Evolutionary conservation across 495 filamentous ascomycete genomes (phyloP).

Genomic region (Elaphomyces granulatus): DNA sequence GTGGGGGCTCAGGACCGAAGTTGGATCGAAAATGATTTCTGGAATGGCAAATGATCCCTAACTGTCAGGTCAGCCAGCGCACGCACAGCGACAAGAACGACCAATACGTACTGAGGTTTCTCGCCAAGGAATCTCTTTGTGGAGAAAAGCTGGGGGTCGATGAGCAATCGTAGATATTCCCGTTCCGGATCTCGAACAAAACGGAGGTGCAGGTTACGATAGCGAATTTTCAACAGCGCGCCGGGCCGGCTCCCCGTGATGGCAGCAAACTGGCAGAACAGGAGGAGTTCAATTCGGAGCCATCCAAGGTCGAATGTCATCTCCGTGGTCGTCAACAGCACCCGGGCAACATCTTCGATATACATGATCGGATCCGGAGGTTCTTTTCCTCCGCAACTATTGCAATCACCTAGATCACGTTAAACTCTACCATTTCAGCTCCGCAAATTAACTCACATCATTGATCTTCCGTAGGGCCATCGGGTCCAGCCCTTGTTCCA

Average conservation of each 20-base stretch:
- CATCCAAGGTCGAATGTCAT: constrained; percentile 19
- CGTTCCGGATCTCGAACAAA: constrained; percentile 21
- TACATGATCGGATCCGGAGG: constrained; percentile 18
- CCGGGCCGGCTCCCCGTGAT: constrained; percentile 20
- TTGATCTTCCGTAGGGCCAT: too few relatives aligned
- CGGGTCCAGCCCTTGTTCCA: constrained; percentile 4
- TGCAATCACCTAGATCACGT: not conserved
- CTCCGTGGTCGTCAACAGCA: constrained; percentile 20
- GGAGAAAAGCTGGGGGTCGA: constrained; percentile 19
- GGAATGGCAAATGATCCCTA: constrained; percentile 16
- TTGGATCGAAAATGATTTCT: constrained; percentile 16
- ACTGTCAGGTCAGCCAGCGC: too few relatives aligned
- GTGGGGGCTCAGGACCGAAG: constrained; percentile 16
- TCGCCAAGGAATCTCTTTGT: constrained; percentile 19
- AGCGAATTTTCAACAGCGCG: constrained; percentile 21
- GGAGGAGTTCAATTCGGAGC: constrained; percentile 19
- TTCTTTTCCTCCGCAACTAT: constrained; percentile 1
- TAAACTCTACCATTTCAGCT: not conserved
- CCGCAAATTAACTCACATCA: constrained; percentile 3
- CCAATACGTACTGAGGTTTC: too few relatives aligned
- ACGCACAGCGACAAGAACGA: too few relatives aligned
- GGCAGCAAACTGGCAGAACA: constrained; percentile 23
- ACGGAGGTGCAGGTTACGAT: constrained; percentile 9
- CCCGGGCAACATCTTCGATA: constrained; percentile 22
- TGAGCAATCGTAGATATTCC: constrained; percentile 15